Evolutionary conservation across 1,284 basidiomycete species (phyloP).

Genomic region (Boletus semigastroideus): DNA sequence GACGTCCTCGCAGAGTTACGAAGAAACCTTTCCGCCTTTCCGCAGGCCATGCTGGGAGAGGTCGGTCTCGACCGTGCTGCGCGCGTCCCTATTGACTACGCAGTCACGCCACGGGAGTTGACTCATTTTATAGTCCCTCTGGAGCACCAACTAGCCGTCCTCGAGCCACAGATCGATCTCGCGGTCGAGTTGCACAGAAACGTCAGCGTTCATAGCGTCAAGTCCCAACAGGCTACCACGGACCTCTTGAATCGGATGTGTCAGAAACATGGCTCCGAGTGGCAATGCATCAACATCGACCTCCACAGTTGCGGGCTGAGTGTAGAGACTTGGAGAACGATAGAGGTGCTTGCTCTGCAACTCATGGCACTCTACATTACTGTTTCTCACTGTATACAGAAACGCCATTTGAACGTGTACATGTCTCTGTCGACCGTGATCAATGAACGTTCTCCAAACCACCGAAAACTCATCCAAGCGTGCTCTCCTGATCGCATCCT

Average conservation of each 20-base stretch:
- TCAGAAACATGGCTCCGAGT: slow-evolving; percentile 48
- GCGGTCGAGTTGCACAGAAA: slow-evolving; percentile 71
- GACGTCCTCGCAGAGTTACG: slow-evolving; percentile 56
- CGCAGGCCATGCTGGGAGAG: slow-evolving; percentile 77
- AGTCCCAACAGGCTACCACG: slow-evolving; percentile 61
- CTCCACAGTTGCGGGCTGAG: slow-evolving; percentile 79
- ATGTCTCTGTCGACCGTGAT: slow-evolving; percentile 79
- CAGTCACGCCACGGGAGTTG: slow-evolving; percentile 46
- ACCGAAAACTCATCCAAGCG: slow-evolving; percentile 56
- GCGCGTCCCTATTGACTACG: slow-evolving; percentile 59
- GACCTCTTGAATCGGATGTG: slow-evolving; percentile 59
- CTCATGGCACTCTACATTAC: not conserved
- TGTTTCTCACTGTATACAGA: slow-evolving; percentile 41
- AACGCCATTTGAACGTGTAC: slow-evolving; percentile 65
- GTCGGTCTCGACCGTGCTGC: slow-evolving; percentile 78
- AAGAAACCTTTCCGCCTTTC: slow-evolving; percentile 53
- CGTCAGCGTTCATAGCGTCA: slow-evolving; percentile 80
- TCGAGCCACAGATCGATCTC: slow-evolving; percentile 76
- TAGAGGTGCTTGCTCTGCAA: slow-evolving; percentile 51
- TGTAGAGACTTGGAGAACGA: slow-evolving; percentile 59
- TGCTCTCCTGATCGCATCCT: slow-evolving; percentile 65
- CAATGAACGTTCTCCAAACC: slow-evolving; percentile 63
- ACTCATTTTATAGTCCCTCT: slow-evolving; percentile 72
- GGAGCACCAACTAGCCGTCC: slow-evolving; percentile 67
- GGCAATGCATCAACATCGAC: slow-evolving; percentile 66